These are phyloP conservation scores for Aspergillus avenaceus DNA, from an alignment of 495 filamentous ascomycete species.

Conservation along the genomic window DNA sequence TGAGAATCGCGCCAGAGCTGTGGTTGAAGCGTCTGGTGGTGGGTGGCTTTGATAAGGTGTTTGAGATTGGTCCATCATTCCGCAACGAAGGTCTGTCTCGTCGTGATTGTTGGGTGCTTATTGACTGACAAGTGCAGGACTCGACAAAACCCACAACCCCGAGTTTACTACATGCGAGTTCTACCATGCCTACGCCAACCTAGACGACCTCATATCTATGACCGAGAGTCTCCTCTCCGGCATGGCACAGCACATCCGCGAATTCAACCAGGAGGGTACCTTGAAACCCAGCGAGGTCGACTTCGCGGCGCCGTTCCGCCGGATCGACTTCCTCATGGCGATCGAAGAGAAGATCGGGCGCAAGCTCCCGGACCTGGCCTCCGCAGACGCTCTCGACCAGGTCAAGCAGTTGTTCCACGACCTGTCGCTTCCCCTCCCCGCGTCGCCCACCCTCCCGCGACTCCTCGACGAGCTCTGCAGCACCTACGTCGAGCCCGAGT, in stretches of 20 bases:
- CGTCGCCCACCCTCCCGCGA: constrained; percentile 62
- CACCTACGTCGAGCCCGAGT: constrained; percentile 70
- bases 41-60: constrained; percentile 83
- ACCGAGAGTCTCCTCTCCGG: constrained; percentile 65
- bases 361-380: constrained; percentile 63
- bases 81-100: constrained; percentile 83
- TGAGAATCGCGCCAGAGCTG: constrained; percentile 88
- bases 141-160: constrained; percentile 91
- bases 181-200: constrained; percentile 79
- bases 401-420: constrained; percentile 55
- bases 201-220: constrained; percentile 68
- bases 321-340: constrained; percentile 76
- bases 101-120: too few relatives aligned
- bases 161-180: constrained; percentile 98
- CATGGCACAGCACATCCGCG: constrained; percentile 48
- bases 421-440: constrained; percentile 47
- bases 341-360: constrained; percentile 63
- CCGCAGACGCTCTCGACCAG: constrained; percentile 48
- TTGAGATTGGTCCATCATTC: constrained; percentile 91
- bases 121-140: constrained; percentile 38
- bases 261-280: constrained; percentile 43
- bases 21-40: constrained; percentile 92
- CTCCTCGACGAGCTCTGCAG: constrained; percentile 81
- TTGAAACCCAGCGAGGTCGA: constrained; percentile 49
- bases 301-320: constrained; percentile 59